Evolutionary conservation across 1,284 basidiomycete genomes (phyloP), one percentile per base, ranked within the genome.

Genomic region (Leucoagaricus sp.): DNA sequence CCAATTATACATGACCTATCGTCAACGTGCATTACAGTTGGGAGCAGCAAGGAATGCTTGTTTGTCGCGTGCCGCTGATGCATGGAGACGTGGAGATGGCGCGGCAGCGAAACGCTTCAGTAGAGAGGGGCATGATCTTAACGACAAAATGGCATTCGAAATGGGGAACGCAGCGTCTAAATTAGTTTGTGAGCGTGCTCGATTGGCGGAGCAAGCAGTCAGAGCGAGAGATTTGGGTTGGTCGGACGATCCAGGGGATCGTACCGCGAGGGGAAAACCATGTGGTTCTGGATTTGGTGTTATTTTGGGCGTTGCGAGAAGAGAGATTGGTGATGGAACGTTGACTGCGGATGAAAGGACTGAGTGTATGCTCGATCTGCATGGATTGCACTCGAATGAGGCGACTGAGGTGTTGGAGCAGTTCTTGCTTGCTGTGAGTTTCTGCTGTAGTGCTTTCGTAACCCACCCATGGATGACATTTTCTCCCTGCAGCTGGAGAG

Each of bases 41-140:
- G 95, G 94, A 40, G 92, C 94, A 6, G 93, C 94, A 36, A 81
- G 96, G 31, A 98, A 98, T 67, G 93, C 94, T 10, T 96, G 93
- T 67, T 81, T 99, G n/a, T 93, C 92, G 2, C 86, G 94, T 44
- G 96, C 96, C 4, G 94, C 96, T 1, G 94, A 98, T 67, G 94
- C 96, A 2, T 98, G 93, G 90, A 81, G 93, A 45, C 83, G 92
- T 10, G 95, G 96, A 3, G 96, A 99, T 63, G 96, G 96, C 2
- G 94, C 94, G 0, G 91, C 92, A 0, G 96, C 96, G 21, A 96
- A 97, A 71, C 81, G 94, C 47, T 98, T 96, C 75, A 93, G 89
- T 63, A 78, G 91, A 38, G 96, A 98, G 68, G 96, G 95, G 3
- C 93, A 96, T 65, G 92, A 94, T 44, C 75, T 98, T 58, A 98